Base-by-base conservation (phyloP, 495 filamentous ascomycete genomes). In the Cercophora samala region DNA sequence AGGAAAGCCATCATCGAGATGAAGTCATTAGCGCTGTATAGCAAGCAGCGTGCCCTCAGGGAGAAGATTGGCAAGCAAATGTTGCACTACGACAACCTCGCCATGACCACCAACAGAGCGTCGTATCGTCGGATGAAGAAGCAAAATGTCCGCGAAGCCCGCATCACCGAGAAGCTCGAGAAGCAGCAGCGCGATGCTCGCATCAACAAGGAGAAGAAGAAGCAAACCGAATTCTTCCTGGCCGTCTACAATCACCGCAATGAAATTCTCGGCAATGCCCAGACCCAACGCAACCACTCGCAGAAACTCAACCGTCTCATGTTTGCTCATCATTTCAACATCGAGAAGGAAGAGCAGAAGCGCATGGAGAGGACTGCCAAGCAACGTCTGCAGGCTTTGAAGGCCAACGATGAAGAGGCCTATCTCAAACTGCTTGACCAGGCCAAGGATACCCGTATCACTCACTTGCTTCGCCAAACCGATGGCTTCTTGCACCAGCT, bases 331-430 rank as follows among this genome's bases (percentile, higher is more conserved):
- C 95, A 99, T 73, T 91, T 93, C 79, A 89, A 93, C 77, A 97
- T 98, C 78, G 95, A 98, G 78, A 97, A 97, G 76, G 95, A 99
- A 81, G 95, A 99, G 81, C 94, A 97, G 83, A 96, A 95, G 79
- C 89, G 95, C 68, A 88, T 98, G 69, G 95, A 99, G 78, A 86
- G 96, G 64, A 99, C 93, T 17, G 95, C 95, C 32, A 98, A 97
- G 81, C 95, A 98, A 79, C 96, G 95, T 97, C 91, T 99, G 53
- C 93, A 97, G 79, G 96, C 96, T 32, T 82, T 99, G 78, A 98
- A 96, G 80, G 93, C 94, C 70, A 96, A 99, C 87, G 94, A 99
- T 78, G 95, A 99, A 83, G 95, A 97, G 77, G 96, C 95, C 0
- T 99, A 99, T 75, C 82, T 98, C 72, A 97, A 97, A 75, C 83